These are phyloP conservation scores for Globisporangium viniferum DNA, from an alignment of 352 stramenopile genomes.

Conservation along the genomic window DNA sequence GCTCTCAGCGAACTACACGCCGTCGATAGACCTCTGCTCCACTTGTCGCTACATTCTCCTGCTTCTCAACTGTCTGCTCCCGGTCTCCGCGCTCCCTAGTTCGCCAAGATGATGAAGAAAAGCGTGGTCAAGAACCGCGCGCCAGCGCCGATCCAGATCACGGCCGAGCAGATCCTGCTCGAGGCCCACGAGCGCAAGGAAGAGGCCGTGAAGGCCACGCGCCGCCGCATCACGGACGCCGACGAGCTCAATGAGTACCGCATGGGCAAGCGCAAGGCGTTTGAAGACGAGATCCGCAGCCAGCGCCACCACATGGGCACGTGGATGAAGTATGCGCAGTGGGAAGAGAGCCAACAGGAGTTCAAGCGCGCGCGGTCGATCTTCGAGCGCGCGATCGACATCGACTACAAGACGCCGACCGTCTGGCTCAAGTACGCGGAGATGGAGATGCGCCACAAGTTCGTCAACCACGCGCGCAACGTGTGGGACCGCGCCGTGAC, in stretches of 20 bases:
- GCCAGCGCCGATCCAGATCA: constrained; percentile 98
- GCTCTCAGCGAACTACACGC: not conserved
- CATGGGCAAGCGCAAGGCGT: constrained; percentile 91
- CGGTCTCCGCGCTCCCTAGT: not conserved
- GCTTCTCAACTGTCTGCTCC: not conserved
- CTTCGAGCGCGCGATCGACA: constrained; percentile 97
- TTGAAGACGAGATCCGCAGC: constrained; percentile 96
- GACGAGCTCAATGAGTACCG: constrained; percentile 92
- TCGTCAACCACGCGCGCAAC: constrained; percentile 98
- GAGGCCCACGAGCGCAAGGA: constrained; percentile 90
- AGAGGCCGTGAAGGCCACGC: constrained; percentile 65
- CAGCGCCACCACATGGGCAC: constrained; percentile 95
- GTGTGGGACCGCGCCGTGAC: constrained; percentile 94
- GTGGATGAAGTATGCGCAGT: constrained; percentile 98
- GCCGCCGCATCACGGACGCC: constrained; percentile 84
- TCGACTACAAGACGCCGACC: constrained; percentile 94
- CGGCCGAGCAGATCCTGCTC: constrained; percentile 97
- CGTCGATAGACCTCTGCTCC: no score
- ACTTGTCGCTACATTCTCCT: no score
- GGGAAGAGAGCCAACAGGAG: constrained; percentile 98
- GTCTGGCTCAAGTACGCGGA: constrained; percentile 99
- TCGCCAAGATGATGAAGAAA: constrained; percentile 70
- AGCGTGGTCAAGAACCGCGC: constrained; percentile 97
- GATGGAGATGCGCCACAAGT: constrained; percentile 99
- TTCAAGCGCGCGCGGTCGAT: constrained; percentile 95